These are phyloP conservation scores for Daldinia sp. DNA, from an alignment of 2,329 filamentous ascomycete species.

Conservation along the genomic window DNA sequence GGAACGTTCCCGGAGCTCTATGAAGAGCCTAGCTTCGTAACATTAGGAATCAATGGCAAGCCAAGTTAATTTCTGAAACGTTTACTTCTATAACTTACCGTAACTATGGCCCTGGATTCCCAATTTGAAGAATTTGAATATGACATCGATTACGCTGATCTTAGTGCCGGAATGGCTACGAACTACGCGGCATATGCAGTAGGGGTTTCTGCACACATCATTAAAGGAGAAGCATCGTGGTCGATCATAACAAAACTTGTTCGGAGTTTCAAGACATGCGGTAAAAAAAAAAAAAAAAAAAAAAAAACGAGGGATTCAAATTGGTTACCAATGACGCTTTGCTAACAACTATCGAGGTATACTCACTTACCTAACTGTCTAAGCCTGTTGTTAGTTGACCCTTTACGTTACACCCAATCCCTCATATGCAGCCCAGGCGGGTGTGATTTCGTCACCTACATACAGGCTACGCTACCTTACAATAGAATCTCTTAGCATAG, in stretches of 20 bases:
- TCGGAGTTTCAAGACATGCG: conserved; percentile 22
- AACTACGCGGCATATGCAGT: conserved; percentile 25
- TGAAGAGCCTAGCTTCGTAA: conserved; percentile 5
- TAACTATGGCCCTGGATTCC: conserved; percentile 10
- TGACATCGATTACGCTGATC: conserved; percentile 32
- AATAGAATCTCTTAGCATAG: no score
- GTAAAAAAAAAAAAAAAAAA: conserved; percentile 13
- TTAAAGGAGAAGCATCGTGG: conserved; percentile 27
- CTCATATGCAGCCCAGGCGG: conserved; percentile 11
- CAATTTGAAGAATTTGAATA: conserved; percentile 15
- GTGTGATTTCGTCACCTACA: conserved; percentile 10
- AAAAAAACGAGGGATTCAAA: conserved; percentile 11
- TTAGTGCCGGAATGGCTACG: conserved; percentile 22
- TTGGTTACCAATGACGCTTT: conserved; percentile 22
- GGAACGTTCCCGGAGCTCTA: conserved; percentile 15
- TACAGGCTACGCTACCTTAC: no score
- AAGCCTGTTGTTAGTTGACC: conserved; percentile 13
- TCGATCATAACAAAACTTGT: conserved; percentile 36
- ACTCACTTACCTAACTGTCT: not conserved
- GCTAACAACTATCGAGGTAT: not conserved
- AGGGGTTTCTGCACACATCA: conserved; percentile 21
- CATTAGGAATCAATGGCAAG: conserved; percentile 3
- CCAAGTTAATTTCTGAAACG: not conserved
- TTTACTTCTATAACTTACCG: not conserved
- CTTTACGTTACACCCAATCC: conserved; percentile 34